Base-by-base conservation (phyloP, 2,329 filamentous ascomycete species). In the Penicillium vulpinum region DNA sequence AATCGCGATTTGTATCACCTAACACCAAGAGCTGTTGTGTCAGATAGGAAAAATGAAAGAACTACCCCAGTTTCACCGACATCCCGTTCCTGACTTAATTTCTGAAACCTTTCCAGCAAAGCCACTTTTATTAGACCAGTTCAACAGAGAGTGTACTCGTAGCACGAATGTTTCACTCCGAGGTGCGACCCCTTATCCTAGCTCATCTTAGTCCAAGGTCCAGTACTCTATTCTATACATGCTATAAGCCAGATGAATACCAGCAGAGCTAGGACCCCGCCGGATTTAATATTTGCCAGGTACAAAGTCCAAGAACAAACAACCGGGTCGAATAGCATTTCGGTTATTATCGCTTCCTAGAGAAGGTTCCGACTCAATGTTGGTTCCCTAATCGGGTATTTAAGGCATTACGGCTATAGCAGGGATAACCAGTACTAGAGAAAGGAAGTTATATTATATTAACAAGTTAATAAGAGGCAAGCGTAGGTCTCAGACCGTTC, bases 221-320 rank as follows among this genome's bases (percentile, higher is more conserved):
- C 52, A 55, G 45, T 43, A 49, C 35, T n/a, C 35, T 18, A 31
- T 26, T 3, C 1, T 39, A 43, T 53, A 18, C 28, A 40, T 29
- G 13, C 5, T 48, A 39, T 35, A 48, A 40, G 43, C 21, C 21
- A 11, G 18, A n/a, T 16, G 31, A 16, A 13, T 7, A 46, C 9
- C 13, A 43, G 29, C 8, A 5, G 9, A 38, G 40, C 51, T 28
- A 40, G 29, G 51, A 41, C 29, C 35, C 51, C 51, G 43, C 28
- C 36, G 8, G 51, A 41, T 49, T 54, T 24, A 26, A 40, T 41
- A 49, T 41, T 49, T 16, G 28, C 44, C 51, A 54, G 51, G 51
- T 36, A 50, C 43, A 26, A 31, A 40, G 35, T 24, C 48, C 18
- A 33, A 28, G 43, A 49, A 39, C 21, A 39, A 39, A 33, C 36